phyloP scores from a whole-genome alignment of 2,329 filamentous ascomycete genomes.

The Aspergillus terreus region DNA sequence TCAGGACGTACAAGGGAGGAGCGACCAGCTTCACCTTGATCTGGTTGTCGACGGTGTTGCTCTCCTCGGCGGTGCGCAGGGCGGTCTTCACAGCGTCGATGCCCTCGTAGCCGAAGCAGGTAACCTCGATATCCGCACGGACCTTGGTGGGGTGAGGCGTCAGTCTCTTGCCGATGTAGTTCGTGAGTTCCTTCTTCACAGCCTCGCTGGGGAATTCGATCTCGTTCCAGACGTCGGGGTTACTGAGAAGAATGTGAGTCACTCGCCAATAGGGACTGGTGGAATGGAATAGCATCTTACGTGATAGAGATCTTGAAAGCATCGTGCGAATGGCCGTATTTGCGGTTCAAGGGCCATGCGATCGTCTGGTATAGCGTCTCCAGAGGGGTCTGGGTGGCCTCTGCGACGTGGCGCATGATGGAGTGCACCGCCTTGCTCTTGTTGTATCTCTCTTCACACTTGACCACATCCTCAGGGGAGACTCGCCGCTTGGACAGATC shows the following conservation, averaged over 20 bases:
- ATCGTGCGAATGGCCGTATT: conserved; percentile 93
- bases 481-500: conserved; percentile 98
- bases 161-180: conserved; percentile 94
- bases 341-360: conserved; percentile 95
- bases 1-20: conserved; percentile 92
- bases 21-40: conserved; percentile 99
- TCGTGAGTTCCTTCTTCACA: conserved; percentile 83
- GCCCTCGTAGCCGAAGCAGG: conserved; percentile 92
- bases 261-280: background rate
- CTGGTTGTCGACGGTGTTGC: conserved; percentile 87
- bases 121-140: conserved; percentile 94
- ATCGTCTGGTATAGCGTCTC: conserved; percentile 92
- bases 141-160: conserved; percentile 99
- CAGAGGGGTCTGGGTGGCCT: conserved; percentile 93
- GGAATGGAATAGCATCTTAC: conserved; percentile 46
- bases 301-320: conserved; percentile 99
- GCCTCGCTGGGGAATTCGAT: conserved; percentile 81
- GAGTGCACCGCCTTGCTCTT: conserved; percentile 99
- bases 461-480: conserved; percentile 93
- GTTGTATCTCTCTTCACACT: conserved; percentile 99
- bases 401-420: conserved; percentile 97
- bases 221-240: conserved; percentile 93
- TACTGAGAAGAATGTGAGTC: conserved; percentile 50
- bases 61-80: conserved; percentile 82
- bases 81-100: conserved; percentile 97